Percentiles rank a stretch among this genome's conserved stretches.
Conservation (phyloP, 73 alveolate genomes). For the Uronychia setigera region DNA sequence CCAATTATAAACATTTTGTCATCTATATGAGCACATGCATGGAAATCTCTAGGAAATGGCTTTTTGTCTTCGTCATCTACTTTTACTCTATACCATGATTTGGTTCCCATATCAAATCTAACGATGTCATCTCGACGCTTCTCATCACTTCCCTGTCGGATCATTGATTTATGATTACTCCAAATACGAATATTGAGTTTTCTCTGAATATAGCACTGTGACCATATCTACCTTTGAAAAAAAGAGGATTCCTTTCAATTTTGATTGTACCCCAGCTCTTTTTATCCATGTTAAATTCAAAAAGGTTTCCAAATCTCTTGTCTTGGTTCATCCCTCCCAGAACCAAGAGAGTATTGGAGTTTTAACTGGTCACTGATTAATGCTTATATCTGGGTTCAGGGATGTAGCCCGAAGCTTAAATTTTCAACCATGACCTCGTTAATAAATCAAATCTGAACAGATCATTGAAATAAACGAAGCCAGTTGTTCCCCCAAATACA, state of each 20-base stretch:
- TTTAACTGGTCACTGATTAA: background rate
- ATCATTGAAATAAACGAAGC: constrained; percentile 46
- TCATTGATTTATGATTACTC: constrained; percentile 11
- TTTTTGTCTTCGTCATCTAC: constrained; percentile 24
- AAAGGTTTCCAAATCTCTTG: constrained; percentile 29
- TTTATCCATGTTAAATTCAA: constrained; percentile 22
- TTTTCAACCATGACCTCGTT: constrained; percentile 20
- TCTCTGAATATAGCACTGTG: constrained; percentile 13
- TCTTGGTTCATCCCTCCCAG: constrained; percentile 41
- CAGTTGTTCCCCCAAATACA: constrained; percentile 58
- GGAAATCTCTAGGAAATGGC: constrained; percentile 56
- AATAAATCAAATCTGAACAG: constrained; percentile 24
- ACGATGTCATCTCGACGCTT: constrained; percentile 35
- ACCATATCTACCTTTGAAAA: constrained; percentile 52
- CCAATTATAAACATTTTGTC: constrained; percentile 53
- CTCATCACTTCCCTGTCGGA: constrained; percentile 17
- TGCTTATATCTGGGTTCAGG: constrained; percentile 60
- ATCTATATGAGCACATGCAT: constrained; percentile 34
- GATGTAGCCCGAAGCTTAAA: constrained; percentile 9
- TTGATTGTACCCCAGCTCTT: constrained; percentile 8
- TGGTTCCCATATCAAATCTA: constrained; percentile 24
- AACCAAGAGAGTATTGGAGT: constrained; percentile 4
- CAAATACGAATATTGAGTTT: constrained; percentile 37
- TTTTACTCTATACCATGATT: constrained; percentile 1
- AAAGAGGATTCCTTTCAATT: constrained; percentile 16